Evolutionary conservation across 192 early-diverging fungal species (phyloP), one percentile per base, ranked within the genome.

Genomic region (Spizellomyces sp.): DNA sequence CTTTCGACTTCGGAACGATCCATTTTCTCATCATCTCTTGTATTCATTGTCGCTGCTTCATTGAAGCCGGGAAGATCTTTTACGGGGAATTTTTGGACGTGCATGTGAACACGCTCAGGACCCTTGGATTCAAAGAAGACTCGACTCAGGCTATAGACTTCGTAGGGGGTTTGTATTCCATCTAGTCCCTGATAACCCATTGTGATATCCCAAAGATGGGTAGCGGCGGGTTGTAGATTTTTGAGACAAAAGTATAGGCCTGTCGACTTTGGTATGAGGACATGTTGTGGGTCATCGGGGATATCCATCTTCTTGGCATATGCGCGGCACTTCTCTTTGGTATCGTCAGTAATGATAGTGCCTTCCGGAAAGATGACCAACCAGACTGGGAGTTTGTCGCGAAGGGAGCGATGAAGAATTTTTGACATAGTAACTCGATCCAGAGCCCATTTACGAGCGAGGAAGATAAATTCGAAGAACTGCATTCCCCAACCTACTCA

Each of bases 361-460:
- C 96, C 97, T 79, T 99, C 97, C 0, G 97, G 97, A 81, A 95
- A 99, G 19, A 99, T 86, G 17, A 96, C 82, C 27, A 99, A 86
- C 95, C 93, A 95, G 48, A 94, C 80, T 15, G 95, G 95, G 27
- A 88, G 79, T 6, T 54, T 67, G 62, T 79, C 72, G 58, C 21
- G 43, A 6, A 64, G 73, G 9, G 78, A 73, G n/a, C 76, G 74
- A n/a, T 64, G 45, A 46, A 86, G 74, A 45, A 88, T 78, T 8
- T 77, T 78, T 9, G 77, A 72, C 62, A 89, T 78, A 12, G 86
- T 87, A 15, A 77, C 76, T 64, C 87, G 83, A 81, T 96, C 94
- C 64, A 91, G 81, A 14, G 82, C 86, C 87, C 88, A 90, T 65
- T 91, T 94, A 71, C 93, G 92, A 77, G 94, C 91, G 71, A 99